These are phyloP conservation scores for Lentinula sp. DNA, from an alignment of 768 basidiomycete genomes.

Conservation along the genomic window DNA sequence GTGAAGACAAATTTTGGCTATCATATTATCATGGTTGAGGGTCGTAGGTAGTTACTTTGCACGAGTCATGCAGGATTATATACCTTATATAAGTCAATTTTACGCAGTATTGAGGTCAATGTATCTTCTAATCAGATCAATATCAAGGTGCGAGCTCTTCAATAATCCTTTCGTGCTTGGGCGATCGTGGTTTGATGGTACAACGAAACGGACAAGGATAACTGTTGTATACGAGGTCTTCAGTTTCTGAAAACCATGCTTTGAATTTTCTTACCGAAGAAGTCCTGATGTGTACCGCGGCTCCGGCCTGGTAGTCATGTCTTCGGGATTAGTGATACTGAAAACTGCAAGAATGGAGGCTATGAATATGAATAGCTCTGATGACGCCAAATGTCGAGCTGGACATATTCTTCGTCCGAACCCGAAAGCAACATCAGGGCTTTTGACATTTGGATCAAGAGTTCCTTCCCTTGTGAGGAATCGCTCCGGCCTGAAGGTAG, in stretches of 20 bases:
- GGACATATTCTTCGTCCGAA: constrained; percentile 24
- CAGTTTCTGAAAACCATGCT: neutral
- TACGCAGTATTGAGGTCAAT: too few relatives aligned
- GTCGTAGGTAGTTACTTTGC: constrained; percentile 43
- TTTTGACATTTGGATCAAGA: constrained; percentile 19
- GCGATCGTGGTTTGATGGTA: neutral
- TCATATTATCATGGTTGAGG: constrained; percentile 91
- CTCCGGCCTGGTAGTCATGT: too few relatives aligned
- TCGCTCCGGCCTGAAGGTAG: constrained; percentile 30
- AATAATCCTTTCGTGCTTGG: neutral
- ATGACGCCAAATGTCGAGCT: constrained; percentile 6
- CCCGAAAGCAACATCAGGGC: constrained; percentile 26
- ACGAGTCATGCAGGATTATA: too few relatives aligned
- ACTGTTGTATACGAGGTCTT: neutral
- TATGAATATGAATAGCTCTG: constrained; percentile 7
- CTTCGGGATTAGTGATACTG: neutral
- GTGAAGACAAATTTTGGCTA: constrained; percentile 84
- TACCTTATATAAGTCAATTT: too few relatives aligned
- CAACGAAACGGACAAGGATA: neutral
- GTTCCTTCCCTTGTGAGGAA: constrained; percentile 26
- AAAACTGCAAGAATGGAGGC: constrained; percentile 7
- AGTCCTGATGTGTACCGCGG: constrained; percentile 2
- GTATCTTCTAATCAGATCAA: neutral
- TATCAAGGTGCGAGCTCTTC: neutral
- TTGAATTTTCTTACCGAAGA: neutral